Base-by-base conservation (phyloP, 345 rosid genomes). In the Gynandropsis gynandra region DNA sequence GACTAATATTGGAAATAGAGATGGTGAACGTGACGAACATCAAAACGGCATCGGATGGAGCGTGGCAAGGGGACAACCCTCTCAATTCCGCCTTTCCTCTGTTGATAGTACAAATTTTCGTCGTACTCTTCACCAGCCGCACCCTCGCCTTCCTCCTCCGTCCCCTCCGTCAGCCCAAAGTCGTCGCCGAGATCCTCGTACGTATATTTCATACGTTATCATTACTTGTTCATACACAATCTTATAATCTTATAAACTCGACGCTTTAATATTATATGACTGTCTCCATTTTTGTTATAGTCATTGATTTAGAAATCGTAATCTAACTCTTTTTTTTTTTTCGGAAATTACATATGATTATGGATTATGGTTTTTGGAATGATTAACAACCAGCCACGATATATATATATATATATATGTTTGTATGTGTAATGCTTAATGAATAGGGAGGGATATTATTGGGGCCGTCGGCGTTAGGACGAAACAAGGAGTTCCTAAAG, bases 131-230 rank as follows among this genome's bases (percentile, higher is more conserved):
- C 39, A 56, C 74, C 42, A 71, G 76, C 50, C 81, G 93, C 13
- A 31, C 54, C 61, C 75, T 80, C 9, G 85, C 80, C 43, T 70
- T 78, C 72, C 67, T 80, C 44, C 76, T 83, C 58, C 80, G 72
- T 54, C 93, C 92, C 47, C 76, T 83, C 53, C 85, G 85, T 21
- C 93, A 83, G 40, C 93, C 93, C 62, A 76, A 65, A 71, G 93
- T 83, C 75, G 74, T 80, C 18, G 87, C 87, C 20, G 87, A 83
- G 58, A 83, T 80, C 11, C 20, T 83, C 9, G 92, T 83, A 70
- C 29, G 29, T 24, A 24, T 24, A 24, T 2, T 24, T 5, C 29
- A 24, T 24, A 2, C 29, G 29, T 24, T 2, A 24, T n/a, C n/a
- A n/a, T n/a, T n/a, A n/a, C n/a, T n/a, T n/a, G n/a, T n/a, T n/a